Conservation (phyloP, 768 basidiomycete genomes). For the Mycena filopes region DNA sequence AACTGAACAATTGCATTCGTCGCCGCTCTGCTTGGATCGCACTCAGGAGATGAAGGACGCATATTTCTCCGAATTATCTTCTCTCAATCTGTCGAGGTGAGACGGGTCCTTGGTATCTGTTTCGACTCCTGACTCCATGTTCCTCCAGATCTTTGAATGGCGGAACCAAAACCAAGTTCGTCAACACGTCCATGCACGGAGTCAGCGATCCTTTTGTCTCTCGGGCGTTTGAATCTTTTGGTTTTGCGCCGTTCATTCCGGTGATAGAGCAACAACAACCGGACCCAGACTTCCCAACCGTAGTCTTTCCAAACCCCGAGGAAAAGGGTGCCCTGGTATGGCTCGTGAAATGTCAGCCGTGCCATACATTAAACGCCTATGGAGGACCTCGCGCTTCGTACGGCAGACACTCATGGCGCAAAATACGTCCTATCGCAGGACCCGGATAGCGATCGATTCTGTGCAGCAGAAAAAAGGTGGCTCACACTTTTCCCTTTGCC, state of each 20-base stretch:
- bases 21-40: constrained; percentile 60
- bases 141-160: constrained; percentile 49
- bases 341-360: background rate
- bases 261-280: constrained; percentile 76
- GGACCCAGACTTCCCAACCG: constrained; percentile 89
- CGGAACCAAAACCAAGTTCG: constrained; percentile 62
- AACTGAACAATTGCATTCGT: constrained; percentile 45
- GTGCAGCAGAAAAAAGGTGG: constrained; percentile 77
- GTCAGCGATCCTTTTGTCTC: constrained; percentile 77
- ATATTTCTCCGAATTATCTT: constrained; percentile 62
- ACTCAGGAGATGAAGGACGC: constrained; percentile 67
- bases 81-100: constrained; percentile 39
- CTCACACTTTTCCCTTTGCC: constrained; percentile 25
- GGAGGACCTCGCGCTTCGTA: constrained; percentile 73
- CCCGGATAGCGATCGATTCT: constrained; percentile 88
- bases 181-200: constrained; percentile 93
- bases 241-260: constrained; percentile 67
- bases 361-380: constrained; percentile 1
- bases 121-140: background rate
- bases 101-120: background rate
- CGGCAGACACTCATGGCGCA: constrained; percentile 64
- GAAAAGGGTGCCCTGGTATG: constrained; percentile 76
- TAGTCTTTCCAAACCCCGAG: constrained; percentile 89
- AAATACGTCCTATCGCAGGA: constrained; percentile 87
- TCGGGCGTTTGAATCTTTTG: constrained; percentile 66